Evolutionary conservation across 2,329 filamentous ascomycete species (phyloP), one percentile per base, ranked within the genome.

Genomic region (Dryadomyces sulphureus): DNA sequence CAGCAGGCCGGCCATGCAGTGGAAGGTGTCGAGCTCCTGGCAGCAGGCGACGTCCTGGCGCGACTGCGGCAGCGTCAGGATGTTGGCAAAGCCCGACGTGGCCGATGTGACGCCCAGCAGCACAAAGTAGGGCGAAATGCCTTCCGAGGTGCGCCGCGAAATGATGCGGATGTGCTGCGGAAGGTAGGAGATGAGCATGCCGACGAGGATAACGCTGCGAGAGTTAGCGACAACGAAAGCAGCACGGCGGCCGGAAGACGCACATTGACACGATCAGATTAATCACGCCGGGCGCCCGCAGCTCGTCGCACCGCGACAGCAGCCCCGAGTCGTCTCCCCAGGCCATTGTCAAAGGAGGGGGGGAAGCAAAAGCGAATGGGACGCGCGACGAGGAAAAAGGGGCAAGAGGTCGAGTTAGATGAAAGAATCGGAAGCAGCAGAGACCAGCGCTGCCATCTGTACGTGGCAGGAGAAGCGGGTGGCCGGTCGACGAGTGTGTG

Each of bases 121-220:
- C 52, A 98, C 80, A 59, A 94, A 98, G 63, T 90, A 92, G 8
- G 92, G 90, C 25, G 89, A 95, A 51, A 98, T 89, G 51, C 92
- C 92, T 61, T 94, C 90, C 20, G 90, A 93, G 14, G 86, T 92
- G 50, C 81, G 77, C 46, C 88, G 78, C 36, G 75, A 70, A 54
- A 94, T 85, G 64, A 98, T 96, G 57, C 92, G 87, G 61, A 83
- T 76, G 64, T 96, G 90, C 61, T 98, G 92, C 1, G 92, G 92
- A 2, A 96, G 73, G 66, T 98, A 98, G 30, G 90, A 96, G 48
- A 94, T 67, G 50, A 95, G 70, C 56, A 96, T 89, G 48, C 90
- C 90, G 55, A 94, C 60, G 50, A 96, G 71, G 54, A 96, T 86
- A 56, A 94, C 59, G 50, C 74, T 78, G 44, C 48, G 34, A 14